A percentile compares a stretch with the other conserved stretches of the same genome.
These are phyloP conservation scores for Colletotrichum sp. DNA, from an alignment of 2,329 filamentous ascomycete species.

Conservation along the genomic window DNA sequence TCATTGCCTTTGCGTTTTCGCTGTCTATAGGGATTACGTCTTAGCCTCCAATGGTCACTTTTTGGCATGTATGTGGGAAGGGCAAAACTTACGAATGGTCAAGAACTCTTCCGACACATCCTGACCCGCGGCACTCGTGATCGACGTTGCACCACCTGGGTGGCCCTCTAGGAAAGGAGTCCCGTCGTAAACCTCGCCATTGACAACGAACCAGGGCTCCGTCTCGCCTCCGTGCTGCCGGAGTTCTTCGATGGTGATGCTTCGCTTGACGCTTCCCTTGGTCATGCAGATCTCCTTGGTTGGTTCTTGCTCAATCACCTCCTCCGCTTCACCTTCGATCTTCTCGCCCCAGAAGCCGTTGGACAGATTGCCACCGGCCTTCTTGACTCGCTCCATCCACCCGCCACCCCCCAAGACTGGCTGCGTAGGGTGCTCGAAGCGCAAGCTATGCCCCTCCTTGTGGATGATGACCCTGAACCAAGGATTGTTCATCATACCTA, in stretches of 20 bases:
- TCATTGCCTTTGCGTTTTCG: conserved; percentile 91
- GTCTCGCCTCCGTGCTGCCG: conserved; percentile 68
- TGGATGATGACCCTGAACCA: conserved; percentile 87
- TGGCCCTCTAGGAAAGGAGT: conserved; percentile 81
- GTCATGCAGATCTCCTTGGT: conserved; percentile 78
- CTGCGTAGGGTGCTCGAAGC: conserved; percentile 89
- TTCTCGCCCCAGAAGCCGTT: conserved; percentile 89
- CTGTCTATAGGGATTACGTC: conserved; percentile 64
- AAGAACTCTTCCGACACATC: conserved; percentile 90
- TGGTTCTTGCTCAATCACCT: conserved; percentile 48
- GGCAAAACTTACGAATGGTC: conserved; percentile 75
- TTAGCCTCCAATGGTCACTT: conserved; percentile 27
- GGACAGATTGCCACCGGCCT: conserved; percentile 76
- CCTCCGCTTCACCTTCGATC: conserved; percentile 55
- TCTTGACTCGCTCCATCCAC: conserved; percentile 94
- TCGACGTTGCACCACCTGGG: conserved; percentile 86
- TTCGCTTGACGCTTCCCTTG: conserved; percentile 66
- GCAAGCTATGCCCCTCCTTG: conserved; percentile 64
- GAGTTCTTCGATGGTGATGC: conserved; percentile 75
- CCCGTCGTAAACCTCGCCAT: conserved; percentile 89
- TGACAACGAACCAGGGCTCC: conserved; percentile 85
- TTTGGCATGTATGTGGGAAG: neutral
- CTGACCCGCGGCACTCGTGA: conserved; percentile 79
- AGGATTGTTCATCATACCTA: conserved; percentile 98
- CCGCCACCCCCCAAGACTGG: conserved; percentile 78